Base-by-base conservation (phyloP, 331 rosid genomes). In the Pyrus hybrid region DNA sequence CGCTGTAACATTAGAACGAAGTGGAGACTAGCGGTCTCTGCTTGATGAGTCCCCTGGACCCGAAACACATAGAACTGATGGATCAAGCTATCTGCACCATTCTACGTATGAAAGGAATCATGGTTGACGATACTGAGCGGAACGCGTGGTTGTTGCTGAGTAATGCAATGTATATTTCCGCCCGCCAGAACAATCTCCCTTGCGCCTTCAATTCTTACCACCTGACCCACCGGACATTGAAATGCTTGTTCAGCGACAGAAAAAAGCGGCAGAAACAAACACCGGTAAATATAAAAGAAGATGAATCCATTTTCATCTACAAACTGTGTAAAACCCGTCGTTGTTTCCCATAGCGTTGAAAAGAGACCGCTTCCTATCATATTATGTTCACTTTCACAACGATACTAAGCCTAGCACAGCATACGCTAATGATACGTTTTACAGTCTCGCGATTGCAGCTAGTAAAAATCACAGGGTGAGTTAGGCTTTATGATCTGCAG, bases 181-280 rank as follows among this genome's bases (percentile, higher is more conserved):
- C 89, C 89, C 2, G 77, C 89, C 18, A 82, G 71, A 54, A 82
- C 89, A 62, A 85, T 80, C 86, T 85, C 89, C 58, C 89, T 82
- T 22, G 89, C 89, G 17, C 86, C 87, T 80, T 85, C 83, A 62
- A 85, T 77, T 70, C 81, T 67, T 28, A 85, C 86, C 66, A 85
- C 82, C 89, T 85, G 86, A 70, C 23, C 45, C 49, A 54, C 5
- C 49, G 28, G 8, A 70, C 33, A 65, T 25, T 41, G 43, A 60
- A 4, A 18, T n/a, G 63, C 8, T 33, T 70, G 43, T 49, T 70
- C 58, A 47, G 53, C 3, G 8, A 53, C 5, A 47, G 8, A 74
- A 28, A 28, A 35, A 73, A 3, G 12, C 1, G 3, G 21, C 45
- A 43, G 58, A 62, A 26, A 11, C 64, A 65, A 62, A 28, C 28